Conservation (phyloP, 2,329 filamentous ascomycete genomes). For the Phoma sp. region DNA sequence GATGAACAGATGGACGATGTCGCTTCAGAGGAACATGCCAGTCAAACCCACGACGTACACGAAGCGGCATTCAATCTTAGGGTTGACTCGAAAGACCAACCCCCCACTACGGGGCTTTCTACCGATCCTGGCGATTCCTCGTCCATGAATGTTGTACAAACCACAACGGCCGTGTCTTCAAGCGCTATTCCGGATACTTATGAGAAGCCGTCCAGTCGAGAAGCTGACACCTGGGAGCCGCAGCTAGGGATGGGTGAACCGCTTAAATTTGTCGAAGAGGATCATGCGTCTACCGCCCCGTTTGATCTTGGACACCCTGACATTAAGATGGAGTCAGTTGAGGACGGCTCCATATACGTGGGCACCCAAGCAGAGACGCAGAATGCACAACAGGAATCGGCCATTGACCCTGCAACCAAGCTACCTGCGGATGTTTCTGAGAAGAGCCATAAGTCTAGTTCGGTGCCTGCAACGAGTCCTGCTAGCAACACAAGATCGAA, state of each 20-base stretch:
- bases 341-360: conserved; percentile 26
- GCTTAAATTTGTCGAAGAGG: conserved; percentile 16
- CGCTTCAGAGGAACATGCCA: not conserved
- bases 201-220: not conserved
- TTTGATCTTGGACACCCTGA: conserved; percentile 17
- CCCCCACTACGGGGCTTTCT: not conserved
- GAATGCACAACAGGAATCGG: not conserved
- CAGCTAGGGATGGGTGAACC: conserved; percentile 15
- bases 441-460: conserved; percentile 28
- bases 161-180: not conserved
- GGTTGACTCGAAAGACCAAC: not conserved
- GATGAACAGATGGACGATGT: not conserved
- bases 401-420: conserved; percentile 12
- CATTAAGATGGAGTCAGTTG: conserved; percentile 43
- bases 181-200: not conserved
- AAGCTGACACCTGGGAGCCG: conserved; percentile 3
- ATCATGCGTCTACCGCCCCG: not conserved
- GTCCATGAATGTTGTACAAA: not conserved
- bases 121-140: not conserved
- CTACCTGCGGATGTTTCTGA: conserved; percentile 28
- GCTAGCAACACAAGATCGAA: conserved; percentile 45
- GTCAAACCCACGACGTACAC: not conserved
- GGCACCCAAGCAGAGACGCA: conserved; percentile 11
- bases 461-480: conserved; percentile 35
- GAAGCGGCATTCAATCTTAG: not conserved